phyloP scores from a whole-genome alignment of 2,329 filamentous ascomycete species.

The Calonectria montana region DNA sequence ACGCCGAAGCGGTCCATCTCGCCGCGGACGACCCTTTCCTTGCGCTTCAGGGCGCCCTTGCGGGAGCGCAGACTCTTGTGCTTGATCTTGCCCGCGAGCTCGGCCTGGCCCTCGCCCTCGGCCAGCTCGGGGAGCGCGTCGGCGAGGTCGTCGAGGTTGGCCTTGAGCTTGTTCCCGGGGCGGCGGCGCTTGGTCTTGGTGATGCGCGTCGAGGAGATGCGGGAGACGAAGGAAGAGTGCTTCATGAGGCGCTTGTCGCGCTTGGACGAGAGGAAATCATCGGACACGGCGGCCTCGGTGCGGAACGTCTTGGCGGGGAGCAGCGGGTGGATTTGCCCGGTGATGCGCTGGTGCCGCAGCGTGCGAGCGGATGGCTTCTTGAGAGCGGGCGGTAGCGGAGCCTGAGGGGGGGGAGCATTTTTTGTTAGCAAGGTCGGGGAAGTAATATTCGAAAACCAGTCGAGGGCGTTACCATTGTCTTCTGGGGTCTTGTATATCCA shows the following conservation, averaged over 20 bases:
- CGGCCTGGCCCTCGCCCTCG: conserved; percentile 58
- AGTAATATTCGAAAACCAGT: accelerated
- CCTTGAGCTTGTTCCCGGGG: conserved; percentile 81
- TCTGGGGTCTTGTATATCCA: background rate
- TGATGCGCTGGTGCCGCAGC: conserved; percentile 64
- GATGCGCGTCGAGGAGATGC: conserved; percentile 26
- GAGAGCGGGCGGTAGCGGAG: conserved; percentile 51
- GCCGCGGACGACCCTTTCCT: conserved; percentile 80
- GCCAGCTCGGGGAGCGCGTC: conserved; percentile 79
- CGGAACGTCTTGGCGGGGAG: conserved; percentile 65
- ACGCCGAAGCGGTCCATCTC: conserved; percentile 88
- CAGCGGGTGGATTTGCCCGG: conserved; percentile 60
- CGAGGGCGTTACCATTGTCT: conserved; percentile 34
- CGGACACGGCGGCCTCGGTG: conserved; percentile 60
- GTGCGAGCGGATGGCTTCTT: conserved; percentile 68
- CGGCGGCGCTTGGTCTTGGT: conserved; percentile 53
- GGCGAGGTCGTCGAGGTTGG: conserved; percentile 79
- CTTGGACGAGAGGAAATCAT: conserved; percentile 78
- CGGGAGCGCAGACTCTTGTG: conserved; percentile 80
- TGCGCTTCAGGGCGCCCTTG: conserved; percentile 85
- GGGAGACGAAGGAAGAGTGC: conserved; percentile 74
- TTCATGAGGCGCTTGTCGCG: conserved; percentile 86
- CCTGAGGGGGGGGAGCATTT: conserved; percentile 26
- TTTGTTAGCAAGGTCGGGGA: background rate
- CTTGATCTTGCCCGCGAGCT: conserved; percentile 69